These are phyloP conservation scores for Solanum chmielewskii DNA, from an alignment of 257 asterid genomes.

Conservation along the genomic window DNA sequence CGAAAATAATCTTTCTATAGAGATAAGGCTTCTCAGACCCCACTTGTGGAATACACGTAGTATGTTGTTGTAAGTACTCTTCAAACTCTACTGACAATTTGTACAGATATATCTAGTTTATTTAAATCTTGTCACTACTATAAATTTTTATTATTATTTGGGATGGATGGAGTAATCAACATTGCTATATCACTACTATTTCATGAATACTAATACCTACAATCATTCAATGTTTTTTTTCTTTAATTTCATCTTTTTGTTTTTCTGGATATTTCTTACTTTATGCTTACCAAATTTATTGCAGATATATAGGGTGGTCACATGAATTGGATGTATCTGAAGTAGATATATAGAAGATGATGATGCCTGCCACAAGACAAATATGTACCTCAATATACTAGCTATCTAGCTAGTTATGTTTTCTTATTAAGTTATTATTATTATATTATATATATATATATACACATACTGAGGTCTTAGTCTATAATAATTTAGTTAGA, in stretches of 20 bases:
- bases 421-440: not conserved
- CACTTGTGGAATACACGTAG: accelerated
- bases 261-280: not conserved
- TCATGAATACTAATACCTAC: not conserved
- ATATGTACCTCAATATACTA: not conserved
- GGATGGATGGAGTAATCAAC: not conserved
- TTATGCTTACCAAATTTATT: not conserved
- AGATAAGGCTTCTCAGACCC: not conserved
- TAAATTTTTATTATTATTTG: not conserved
- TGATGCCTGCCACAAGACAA: not conserved
- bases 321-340: not conserved
- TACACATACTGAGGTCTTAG: not conserved
- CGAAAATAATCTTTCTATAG: not conserved
- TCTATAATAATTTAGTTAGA: not conserved
- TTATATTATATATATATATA: not conserved
- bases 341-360: not conserved
- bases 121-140: not conserved
- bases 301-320: not conserved
- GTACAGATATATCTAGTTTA: not conserved
- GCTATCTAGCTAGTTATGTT: not conserved
- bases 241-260: not conserved
- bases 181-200: not conserved
- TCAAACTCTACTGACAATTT: not conserved
- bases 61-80: not conserved
- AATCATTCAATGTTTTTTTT: not conserved